Conservation (phyloP, 495 filamentous ascomycete species). For the Aspergillus mulundensis region DNA sequence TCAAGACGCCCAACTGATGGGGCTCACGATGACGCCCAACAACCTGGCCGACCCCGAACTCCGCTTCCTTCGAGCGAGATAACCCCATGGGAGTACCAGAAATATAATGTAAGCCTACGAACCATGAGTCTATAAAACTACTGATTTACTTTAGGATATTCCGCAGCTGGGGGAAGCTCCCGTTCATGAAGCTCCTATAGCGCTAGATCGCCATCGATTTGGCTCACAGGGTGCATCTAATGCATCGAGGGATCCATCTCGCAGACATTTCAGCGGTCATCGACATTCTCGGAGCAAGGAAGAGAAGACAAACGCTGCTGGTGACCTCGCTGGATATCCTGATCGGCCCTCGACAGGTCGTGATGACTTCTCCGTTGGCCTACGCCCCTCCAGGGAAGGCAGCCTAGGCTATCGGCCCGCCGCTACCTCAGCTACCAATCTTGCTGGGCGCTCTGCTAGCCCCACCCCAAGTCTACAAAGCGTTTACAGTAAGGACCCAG, state of each 20-base stretch:
- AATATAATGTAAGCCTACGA: conserved; percentile 59
- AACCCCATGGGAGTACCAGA: conserved; percentile 93
- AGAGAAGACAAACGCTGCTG: conserved; percentile 52
- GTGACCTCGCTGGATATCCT: conserved; percentile 42
- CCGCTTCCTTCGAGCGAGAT: conserved; percentile 91
- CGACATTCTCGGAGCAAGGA: conserved; percentile 67
- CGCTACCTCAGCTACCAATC: conserved; percentile 45
- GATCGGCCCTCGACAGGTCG: conserved; percentile 59
- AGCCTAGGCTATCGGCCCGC: conserved; percentile 37
- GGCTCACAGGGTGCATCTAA: conserved; percentile 33
- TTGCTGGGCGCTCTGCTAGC: conserved; percentile 60
- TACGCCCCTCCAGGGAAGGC: conserved; percentile 47
- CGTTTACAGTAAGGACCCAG: conserved; percentile 40
- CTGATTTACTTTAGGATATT: conserved; percentile 55
- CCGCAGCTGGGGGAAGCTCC: conserved; percentile 78
- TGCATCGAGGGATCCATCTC: conserved; percentile 46
- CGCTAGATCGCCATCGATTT: conserved; percentile 65
- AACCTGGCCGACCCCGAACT: conserved; percentile 67
- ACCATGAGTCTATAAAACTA: not conserved
- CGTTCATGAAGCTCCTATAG: conserved; percentile 66
- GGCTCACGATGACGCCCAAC: conserved; percentile 52
- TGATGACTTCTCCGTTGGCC: conserved; percentile 60
- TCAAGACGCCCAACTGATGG: conserved; percentile 49
- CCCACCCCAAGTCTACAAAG: conserved; percentile 70
- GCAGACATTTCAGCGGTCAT: conserved; percentile 70